Evolutionary conservation across 805 yeast genomes (phyloP), one percentile per base, ranked within the genome.

Genomic region (Kuraishia molischiana): DNA sequence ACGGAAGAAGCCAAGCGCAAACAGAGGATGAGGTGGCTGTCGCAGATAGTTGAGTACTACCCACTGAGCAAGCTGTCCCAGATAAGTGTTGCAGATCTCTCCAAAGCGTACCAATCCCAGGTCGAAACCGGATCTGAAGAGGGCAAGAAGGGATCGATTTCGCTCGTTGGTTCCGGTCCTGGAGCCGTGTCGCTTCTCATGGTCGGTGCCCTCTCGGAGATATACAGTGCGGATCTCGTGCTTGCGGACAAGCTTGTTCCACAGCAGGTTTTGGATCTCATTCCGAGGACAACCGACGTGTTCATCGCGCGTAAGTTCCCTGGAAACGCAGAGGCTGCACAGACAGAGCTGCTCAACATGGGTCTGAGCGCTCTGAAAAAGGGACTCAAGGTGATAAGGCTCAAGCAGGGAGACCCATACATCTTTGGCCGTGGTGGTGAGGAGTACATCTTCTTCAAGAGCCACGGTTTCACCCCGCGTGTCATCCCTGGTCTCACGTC

Each of bases 351-450:
- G 32, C 61, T 86, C 24, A 63, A 68, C n/a, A 55, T 79, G 45
- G 97, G 95, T 0, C 59, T 90, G 14, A 69, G 68, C 24, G 80
- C 78, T 1, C 56, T 86, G 19, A 45, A 64, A 20, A 57, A 67
- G 37, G 96, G 96, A 13, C 68, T 74, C 49, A 76, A 74, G 40
- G 95, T 90, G 1, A 94, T 90, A 3, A 67, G 97, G 41, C 69
- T 90, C 47, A 90, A 90, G 57, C 97, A 90, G 60, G 97, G 97
- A 24, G 97, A 90, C 56, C 97, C 97, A 8, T 90, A 86, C 57
- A 84, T 90, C 24, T 90, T 85, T 55, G 97, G 97, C 3, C 75
- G 97, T 44, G 97, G 97, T 32, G 96, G 95, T 30, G 97, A 90
- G 60, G 97, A 90, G 52, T 85, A 58, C 54, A 49, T 74, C 8